These are phyloP conservation scores for Teratosphaeria gauchensis DNA, from an alignment of 2,329 filamentous ascomycete genomes.

Conservation along the genomic window DNA sequence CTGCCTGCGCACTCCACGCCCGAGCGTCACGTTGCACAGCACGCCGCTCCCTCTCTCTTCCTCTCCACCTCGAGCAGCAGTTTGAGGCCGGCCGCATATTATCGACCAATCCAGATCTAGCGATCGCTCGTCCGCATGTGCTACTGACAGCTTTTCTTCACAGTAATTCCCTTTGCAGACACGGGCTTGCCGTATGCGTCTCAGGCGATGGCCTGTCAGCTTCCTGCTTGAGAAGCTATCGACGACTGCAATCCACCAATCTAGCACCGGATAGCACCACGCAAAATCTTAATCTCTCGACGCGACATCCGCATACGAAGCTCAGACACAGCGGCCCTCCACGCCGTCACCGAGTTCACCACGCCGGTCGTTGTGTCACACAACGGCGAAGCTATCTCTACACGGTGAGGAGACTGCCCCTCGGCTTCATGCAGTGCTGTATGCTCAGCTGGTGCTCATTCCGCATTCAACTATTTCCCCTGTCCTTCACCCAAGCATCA, in stretches of 20 bases:
- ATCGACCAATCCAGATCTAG: background rate
- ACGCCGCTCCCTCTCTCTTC: background rate
- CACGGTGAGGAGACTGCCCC: conserved; percentile 5
- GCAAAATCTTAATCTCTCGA: background rate
- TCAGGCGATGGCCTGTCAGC: background rate
- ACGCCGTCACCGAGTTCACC: background rate
- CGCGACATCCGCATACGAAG: conserved; percentile 2
- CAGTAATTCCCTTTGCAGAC: background rate
- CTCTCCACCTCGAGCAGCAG: background rate
- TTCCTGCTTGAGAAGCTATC: background rate
- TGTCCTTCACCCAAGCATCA: conserved; percentile 9
- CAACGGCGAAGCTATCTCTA: conserved; percentile 4
- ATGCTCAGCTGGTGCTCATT: conserved; percentile 8
- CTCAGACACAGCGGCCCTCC: background rate
- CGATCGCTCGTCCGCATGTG: background rate
- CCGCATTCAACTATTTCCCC: background rate
- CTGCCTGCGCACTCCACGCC: background rate
- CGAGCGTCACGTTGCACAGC: background rate
- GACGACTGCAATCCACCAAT: background rate
- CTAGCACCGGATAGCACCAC: background rate
- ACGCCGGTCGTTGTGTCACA: conserved; percentile 4
- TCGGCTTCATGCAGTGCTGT: conserved; percentile 8
- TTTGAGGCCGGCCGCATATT: background rate
- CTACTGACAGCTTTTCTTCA: background rate
- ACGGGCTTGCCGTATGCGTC: background rate